These are phyloP conservation scores for Trichosanthes cucumerina DNA, from an alignment of 306 rosid species.

Conservation along the genomic window DNA sequence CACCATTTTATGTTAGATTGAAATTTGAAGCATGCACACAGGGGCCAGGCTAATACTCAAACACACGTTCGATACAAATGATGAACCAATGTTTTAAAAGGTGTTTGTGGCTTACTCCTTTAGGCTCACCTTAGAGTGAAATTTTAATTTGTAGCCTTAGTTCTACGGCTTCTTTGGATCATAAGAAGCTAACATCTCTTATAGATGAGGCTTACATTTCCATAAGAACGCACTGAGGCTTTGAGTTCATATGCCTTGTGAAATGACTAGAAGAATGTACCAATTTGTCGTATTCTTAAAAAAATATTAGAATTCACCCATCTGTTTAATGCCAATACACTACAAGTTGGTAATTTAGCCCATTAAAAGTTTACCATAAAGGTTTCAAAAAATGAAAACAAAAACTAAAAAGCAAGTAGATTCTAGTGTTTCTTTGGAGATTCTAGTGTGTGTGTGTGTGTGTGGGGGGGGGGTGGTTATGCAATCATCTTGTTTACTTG, in stretches of 20 bases:
- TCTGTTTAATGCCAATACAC: background rate
- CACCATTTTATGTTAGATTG: slow-evolving; percentile 5
- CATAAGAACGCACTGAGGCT: background rate
- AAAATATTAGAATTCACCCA: background rate
- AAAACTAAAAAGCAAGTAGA: background rate
- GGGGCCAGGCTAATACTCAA: background rate
- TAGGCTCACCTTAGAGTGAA: background rate
- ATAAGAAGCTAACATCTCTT: background rate
- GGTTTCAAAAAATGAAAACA: background rate
- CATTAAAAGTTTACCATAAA: background rate
- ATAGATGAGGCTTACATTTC: background rate
- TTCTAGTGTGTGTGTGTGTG: too few species aligned
- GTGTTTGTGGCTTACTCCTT: background rate
- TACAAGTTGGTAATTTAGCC: background rate
- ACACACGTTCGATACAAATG: background rate
- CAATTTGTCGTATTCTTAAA: background rate
- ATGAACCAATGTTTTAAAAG: background rate
- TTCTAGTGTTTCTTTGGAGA: background rate
- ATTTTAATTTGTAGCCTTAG: background rate
- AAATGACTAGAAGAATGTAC: background rate
- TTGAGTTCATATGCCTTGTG: background rate
- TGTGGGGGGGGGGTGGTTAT: too few species aligned
- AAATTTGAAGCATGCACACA: slow-evolving; percentile 11
- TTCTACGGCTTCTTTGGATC: background rate
- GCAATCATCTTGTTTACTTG: background rate